Evolutionary conservation across 2,329 filamentous ascomycete species (phyloP), one percentile per base, ranked within the genome.

Genomic region (Cryoendolithus antarcticus): DNA sequence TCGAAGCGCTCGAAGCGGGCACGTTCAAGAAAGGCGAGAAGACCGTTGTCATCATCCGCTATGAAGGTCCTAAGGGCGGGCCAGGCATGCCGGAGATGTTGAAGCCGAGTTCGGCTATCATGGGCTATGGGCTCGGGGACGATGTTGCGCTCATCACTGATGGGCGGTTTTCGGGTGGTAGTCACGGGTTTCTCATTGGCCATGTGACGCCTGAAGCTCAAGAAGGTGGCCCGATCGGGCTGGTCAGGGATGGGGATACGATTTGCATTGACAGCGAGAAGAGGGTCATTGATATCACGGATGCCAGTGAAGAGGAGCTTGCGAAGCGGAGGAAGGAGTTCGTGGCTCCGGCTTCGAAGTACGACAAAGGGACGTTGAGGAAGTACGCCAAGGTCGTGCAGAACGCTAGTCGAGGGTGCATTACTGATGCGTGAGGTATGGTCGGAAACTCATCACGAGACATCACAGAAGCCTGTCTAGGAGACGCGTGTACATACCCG

Each of bases 201-300:
- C 84, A 91, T 62, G 82, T 93, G 45, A 84, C 88, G 31, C 86
- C 86, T 19, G 86, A 93, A 64, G 86, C 86, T 6, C 80, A 84
- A 56, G 82, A 83, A 48, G 86, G 86, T 36, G 86, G 86, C 0
- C 86, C 86, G 2, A 91, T 93, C 45, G 86, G 75, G 9, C 70
- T 93, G 8, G 81, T 91, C n/a, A 61, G 73, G 50, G 80, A 93
- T 49, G 86, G 86, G 19, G 86, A 93, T 57, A 70, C 70, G 42
- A 81, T 93, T 49, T 75, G 78, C 35, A 93, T 93, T 44, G 84
- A 93, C 53, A 82, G 86, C 0, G 81, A 88, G 60, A 75, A 77
- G 56, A 74, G 74, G 33, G 70, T 69, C 37, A 74, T 70, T 60
- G 86, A 73, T 48, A 54, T 59, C 34, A 66, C 85, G 3, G 66